Conservation (phyloP, 2,329 filamentous ascomycete species). For the Fusarium verticillioides region DNA sequence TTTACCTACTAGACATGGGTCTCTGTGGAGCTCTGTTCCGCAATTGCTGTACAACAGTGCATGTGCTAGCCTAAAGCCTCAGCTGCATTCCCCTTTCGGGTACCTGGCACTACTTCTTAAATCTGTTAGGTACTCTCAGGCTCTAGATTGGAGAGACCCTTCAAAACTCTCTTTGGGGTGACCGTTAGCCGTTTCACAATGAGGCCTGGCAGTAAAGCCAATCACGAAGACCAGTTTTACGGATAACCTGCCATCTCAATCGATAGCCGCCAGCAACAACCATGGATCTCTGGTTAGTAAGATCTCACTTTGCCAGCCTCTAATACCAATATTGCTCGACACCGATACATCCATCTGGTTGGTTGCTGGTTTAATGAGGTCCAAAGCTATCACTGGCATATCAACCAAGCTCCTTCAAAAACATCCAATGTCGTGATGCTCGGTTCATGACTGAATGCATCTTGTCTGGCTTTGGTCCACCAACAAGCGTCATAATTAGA, state of each 20-base stretch:
- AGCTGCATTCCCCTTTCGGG: constrained; percentile 31
- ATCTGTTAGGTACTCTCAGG: not conserved
- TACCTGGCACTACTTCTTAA: constrained; percentile 36
- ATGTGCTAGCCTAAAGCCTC: constrained; percentile 5
- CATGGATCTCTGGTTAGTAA: not conserved
- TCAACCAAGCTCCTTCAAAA: not conserved
- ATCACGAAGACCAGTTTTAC: constrained; percentile 9
- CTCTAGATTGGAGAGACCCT: not conserved
- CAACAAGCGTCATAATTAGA: constrained; percentile 3
- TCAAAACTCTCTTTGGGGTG: constrained; percentile 17
- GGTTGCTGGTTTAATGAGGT: constrained; percentile 9
- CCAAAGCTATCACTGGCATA: not conserved
- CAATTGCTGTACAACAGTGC: not conserved
- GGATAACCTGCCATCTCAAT: constrained; percentile 20
- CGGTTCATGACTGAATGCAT: constrained; percentile 1
- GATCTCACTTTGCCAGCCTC: not conserved
- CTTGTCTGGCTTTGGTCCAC: not conserved
- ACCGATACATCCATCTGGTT: not conserved
- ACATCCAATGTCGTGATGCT: not conserved
- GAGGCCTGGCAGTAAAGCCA: constrained; percentile 10
- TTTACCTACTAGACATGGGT: not conserved
- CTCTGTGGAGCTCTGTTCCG: not conserved
- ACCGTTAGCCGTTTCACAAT: constrained; percentile 18
- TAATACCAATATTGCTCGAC: not conserved
- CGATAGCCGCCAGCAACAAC: constrained; percentile 22